These are phyloP conservation scores for Ricinus communis DNA, from an alignment of 345 rosid species.

Conservation along the genomic window DNA sequence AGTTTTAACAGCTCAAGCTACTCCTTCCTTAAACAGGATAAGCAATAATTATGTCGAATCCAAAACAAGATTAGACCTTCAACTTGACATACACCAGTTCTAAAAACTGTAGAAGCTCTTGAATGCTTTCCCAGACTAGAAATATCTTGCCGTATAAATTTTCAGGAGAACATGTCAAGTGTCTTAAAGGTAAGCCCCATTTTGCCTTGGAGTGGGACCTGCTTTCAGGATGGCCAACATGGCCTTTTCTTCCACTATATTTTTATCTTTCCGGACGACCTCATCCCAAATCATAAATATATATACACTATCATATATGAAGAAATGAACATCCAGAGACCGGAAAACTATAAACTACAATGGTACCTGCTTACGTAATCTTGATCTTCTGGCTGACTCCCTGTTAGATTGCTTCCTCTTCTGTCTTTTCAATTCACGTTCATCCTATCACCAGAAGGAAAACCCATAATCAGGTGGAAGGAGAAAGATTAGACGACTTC, in stretches of 20 bases:
- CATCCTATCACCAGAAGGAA: conserved; percentile 55
- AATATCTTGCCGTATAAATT: not conserved
- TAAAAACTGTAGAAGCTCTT: not conserved
- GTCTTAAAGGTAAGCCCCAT: too few relatives aligned
- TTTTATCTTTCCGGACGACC: not conserved
- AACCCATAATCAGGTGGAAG: conserved; percentile 6
- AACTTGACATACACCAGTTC: not conserved
- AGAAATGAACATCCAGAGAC: not conserved
- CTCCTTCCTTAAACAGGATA: not conserved
- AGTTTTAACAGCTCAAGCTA: not conserved
- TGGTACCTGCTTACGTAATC: conserved; percentile 91
- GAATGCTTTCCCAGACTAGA: not conserved
- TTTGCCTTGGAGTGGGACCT: not conserved
- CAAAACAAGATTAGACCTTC: not conserved
- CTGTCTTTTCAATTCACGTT: conserved; percentile 88
- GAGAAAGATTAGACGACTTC: conserved; percentile 3
- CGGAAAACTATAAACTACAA: not conserved
- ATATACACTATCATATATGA: not conserved
- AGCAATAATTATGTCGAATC: not conserved
- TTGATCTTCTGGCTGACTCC: conserved; percentile 95
- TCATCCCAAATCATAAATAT: not conserved
- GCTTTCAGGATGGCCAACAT: not conserved
- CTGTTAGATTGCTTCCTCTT: conserved; percentile 96
- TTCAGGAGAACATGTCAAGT: not conserved
- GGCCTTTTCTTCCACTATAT: too few relatives aligned